Conservation (phyloP, 2,329 filamentous ascomycete species). For the Fusarium hainanense region DNA sequence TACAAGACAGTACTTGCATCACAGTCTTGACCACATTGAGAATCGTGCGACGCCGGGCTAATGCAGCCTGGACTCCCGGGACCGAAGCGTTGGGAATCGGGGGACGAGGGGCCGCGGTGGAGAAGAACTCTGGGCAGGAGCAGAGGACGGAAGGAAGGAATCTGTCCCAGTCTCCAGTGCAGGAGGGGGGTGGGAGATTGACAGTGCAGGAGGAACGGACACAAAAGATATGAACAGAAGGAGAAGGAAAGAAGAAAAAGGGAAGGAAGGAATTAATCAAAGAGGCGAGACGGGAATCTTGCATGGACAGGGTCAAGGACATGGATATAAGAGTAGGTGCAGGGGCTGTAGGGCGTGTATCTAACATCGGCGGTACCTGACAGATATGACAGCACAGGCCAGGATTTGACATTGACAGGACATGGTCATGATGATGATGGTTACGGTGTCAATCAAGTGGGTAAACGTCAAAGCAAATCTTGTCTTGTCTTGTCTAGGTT, state of each 20-base stretch:
- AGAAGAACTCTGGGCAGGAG: slow-evolving; percentile 11
- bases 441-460: slow-evolving; percentile 24
- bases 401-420: background rate
- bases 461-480: slow-evolving; percentile 17
- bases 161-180: background rate
- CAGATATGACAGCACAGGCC: background rate
- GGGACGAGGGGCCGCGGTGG: slow-evolving; percentile 29
- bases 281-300: slow-evolving; percentile 37
- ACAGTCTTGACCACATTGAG: slow-evolving; percentile 4
- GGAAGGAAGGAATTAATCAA: slow-evolving; percentile 15
- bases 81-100: slow-evolving; percentile 44
- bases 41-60: slow-evolving; percentile 39
- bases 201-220: slow-evolving; percentile 1
- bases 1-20: slow-evolving; percentile 1
- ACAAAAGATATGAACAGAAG: slow-evolving; percentile 1
- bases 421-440: slow-evolving; percentile 1
- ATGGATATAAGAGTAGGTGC: background rate
- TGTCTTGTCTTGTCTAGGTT: slow-evolving; percentile 15
- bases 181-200: background rate
- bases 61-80: slow-evolving; percentile 43
- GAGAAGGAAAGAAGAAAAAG: slow-evolving; percentile 13
- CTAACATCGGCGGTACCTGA: background rate
- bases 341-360: slow-evolving; percentile 15
- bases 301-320: slow-evolving; percentile 31
- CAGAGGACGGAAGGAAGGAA: slow-evolving; percentile 10